Percentiles rank a stretch among this genome's conserved stretches.
Conservation (phyloP, 2,329 filamentous ascomycete genomes). For the Cordyceps cicadae region DNA sequence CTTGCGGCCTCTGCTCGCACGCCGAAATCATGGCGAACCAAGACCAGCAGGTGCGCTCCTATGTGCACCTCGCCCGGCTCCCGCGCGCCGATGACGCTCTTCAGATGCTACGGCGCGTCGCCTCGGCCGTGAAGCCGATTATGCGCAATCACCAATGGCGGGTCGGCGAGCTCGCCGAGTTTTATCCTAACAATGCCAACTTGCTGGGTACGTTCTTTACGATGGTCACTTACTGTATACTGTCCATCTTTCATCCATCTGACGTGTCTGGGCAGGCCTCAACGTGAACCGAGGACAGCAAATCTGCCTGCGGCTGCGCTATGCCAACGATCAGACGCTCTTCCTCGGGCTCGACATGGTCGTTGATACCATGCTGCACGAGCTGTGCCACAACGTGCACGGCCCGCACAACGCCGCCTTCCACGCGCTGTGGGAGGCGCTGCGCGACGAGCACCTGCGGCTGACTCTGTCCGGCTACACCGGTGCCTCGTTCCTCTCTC, state of each 20-base stretch:
- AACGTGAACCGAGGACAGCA: constrained; percentile 70
- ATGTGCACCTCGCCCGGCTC: constrained; percentile 39
- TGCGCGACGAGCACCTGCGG: constrained; percentile 75
- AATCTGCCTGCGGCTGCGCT: constrained; percentile 75
- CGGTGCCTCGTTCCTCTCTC: constrained; percentile 76
- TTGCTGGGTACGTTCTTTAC: constrained; percentile 50
- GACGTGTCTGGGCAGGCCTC: constrained; percentile 41
- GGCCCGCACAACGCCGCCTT: constrained; percentile 79
- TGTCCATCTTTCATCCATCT: background rate
- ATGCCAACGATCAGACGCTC: constrained; percentile 62
- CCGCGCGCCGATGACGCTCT: constrained; percentile 43
- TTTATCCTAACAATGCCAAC: constrained; percentile 67
- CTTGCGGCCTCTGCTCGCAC: too few species aligned
- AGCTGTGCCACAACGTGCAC: constrained; percentile 80
- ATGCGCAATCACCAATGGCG: constrained; percentile 83
- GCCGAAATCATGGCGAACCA: constrained; percentile 29
- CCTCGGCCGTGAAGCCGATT: constrained; percentile 85
- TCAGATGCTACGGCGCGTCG: constrained; percentile 65
- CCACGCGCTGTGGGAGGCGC: constrained; percentile 78
- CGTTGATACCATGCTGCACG: constrained; percentile 87
- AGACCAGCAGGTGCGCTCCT: constrained; percentile 39
- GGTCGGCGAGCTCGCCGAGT: constrained; percentile 73
- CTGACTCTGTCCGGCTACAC: constrained; percentile 77
- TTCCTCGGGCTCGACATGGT: constrained; percentile 76
- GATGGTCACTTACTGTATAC: too few species aligned